These are phyloP conservation scores for Chalara sp. DNA, from an alignment of 2,329 filamentous ascomycete species.

Conservation along the genomic window DNA sequence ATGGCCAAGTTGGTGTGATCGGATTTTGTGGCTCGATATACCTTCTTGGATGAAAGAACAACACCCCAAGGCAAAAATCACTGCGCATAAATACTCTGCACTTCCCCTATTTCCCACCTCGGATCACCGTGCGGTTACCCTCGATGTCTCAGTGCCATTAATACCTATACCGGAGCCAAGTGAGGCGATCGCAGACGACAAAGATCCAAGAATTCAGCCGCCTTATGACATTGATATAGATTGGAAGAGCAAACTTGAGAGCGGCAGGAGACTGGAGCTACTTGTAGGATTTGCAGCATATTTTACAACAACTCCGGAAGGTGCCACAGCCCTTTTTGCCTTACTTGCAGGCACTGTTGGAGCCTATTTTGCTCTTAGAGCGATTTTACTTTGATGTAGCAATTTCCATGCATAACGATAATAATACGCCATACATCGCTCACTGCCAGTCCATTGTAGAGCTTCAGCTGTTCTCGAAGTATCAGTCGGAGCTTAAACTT, in stretches of 20 bases:
- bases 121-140: slow-evolving; percentile 79
- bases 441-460: too few species aligned
- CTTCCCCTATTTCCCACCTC: slow-evolving; percentile 75
- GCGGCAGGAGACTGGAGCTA: slow-evolving; percentile 51
- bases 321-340: slow-evolving; percentile 23
- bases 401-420: too few species aligned
- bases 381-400: neutral
- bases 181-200: slow-evolving; percentile 15
- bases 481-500: too few species aligned
- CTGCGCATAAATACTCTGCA: slow-evolving; percentile 58
- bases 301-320: slow-evolving; percentile 25
- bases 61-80: slow-evolving; percentile 38
- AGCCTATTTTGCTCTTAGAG: slow-evolving; percentile 20
- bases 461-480: too few species aligned
- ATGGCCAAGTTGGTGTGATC: slow-evolving; percentile 90
- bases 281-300: slow-evolving; percentile 49
- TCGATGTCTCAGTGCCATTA: slow-evolving; percentile 63
- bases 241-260: slow-evolving; percentile 46
- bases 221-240: slow-evolving; percentile 51
- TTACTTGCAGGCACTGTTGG: slow-evolving; percentile 22
- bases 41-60: slow-evolving; percentile 42
- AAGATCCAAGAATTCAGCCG: slow-evolving; percentile 34
- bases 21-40: slow-evolving; percentile 70
- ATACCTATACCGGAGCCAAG: slow-evolving; percentile 29
- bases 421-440: too few species aligned